These are phyloP conservation scores for Aspergillus udagawae DNA, from an alignment of 2,329 filamentous ascomycete species.

Conservation along the genomic window DNA sequence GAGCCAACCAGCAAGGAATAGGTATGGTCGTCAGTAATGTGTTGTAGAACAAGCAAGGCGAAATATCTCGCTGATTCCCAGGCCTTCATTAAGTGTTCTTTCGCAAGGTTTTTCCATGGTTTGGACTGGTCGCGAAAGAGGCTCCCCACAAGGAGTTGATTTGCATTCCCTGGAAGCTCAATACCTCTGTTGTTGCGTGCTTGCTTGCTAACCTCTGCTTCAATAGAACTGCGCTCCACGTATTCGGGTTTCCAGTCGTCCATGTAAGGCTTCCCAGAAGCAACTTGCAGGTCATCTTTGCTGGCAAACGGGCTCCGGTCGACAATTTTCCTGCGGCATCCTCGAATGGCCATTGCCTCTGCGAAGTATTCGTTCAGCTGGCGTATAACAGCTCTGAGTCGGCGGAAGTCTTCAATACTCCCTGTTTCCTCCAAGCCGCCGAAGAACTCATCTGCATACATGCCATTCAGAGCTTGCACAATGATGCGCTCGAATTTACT, in stretches of 20 bases:
- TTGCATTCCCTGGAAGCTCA: slow-evolving; percentile 34
- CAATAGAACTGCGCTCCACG: slow-evolving; percentile 1
- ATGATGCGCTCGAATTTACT: slow-evolving; percentile 37
- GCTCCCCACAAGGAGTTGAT: slow-evolving; percentile 28
- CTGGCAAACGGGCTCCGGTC: neutral
- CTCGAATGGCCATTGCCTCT: slow-evolving; percentile 18
- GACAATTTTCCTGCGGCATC: slow-evolving; percentile 9
- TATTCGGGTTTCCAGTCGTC: slow-evolving; percentile 7
- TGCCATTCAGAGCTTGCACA: slow-evolving; percentile 37
- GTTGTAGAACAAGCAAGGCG: slow-evolving; percentile 18
- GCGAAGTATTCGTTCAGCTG: slow-evolving; percentile 26
- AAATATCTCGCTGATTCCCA: slow-evolving; percentile 22
- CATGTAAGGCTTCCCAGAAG: slow-evolving; percentile 11
- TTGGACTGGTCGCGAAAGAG: slow-evolving; percentile 33
- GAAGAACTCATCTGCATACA: slow-evolving; percentile 42
- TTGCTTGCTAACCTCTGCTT: slow-evolving; percentile 23
- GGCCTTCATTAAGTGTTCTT: slow-evolving; percentile 18
- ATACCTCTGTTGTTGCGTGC: slow-evolving; percentile 24
- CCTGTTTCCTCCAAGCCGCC: slow-evolving; percentile 15
- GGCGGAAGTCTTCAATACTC: slow-evolving; percentile 15
- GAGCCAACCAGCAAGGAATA: slow-evolving; percentile 12
- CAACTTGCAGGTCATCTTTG: neutral
- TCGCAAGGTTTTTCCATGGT: slow-evolving; percentile 31
- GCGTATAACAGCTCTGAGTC: slow-evolving; percentile 26
- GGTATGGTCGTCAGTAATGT: slow-evolving; percentile 22